Percentiles rank a stretch among this genome's conserved stretches.
Evolutionary conservation across 2,329 filamentous ascomycete genomes (phyloP).

Genomic region (Hymenoscyphus infarciens): DNA sequence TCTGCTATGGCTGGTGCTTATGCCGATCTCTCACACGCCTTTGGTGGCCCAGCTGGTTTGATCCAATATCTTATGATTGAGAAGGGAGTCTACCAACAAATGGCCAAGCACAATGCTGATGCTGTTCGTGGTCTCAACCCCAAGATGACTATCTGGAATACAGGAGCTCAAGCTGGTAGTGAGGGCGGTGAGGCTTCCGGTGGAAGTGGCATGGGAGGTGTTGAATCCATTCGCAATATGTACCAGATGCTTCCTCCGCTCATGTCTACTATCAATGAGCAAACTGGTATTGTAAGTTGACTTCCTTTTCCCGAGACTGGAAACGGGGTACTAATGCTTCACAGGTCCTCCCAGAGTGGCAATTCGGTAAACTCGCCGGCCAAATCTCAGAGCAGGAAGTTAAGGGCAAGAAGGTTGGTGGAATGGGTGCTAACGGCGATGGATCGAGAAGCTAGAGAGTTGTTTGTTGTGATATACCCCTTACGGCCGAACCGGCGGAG

Average conservation of each 20-base stretch:
- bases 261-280: conserved; percentile 81
- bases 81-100: conserved; percentile 71
- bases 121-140: conserved; percentile 76
- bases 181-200: conserved; percentile 37
- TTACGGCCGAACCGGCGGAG: too few relatives aligned
- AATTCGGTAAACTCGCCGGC: conserved; percentile 50
- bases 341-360: conserved; percentile 65
- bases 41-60: conserved; percentile 74
- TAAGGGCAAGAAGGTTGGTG: conserved; percentile 15
- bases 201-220: conserved; percentile 48
- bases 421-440: not conserved
- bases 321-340: conserved; percentile 31
- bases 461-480: not conserved
- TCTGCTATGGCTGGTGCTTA: conserved; percentile 79
- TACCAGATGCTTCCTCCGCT: conserved; percentile 83
- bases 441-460: not conserved
- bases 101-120: conserved; percentile 73
- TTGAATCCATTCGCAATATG: conserved; percentile 69
- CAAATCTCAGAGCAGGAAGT: conserved; percentile 32
- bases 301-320: not conserved
- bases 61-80: conserved; percentile 87
- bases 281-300: conserved; percentile 66
- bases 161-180: conserved; percentile 48
- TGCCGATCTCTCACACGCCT: conserved; percentile 63
- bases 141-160: conserved; percentile 91